Evolutionary conservation across 2,329 filamentous ascomycete genomes (phyloP).

Genomic region (Neopestalotiopsis clavispora): DNA sequence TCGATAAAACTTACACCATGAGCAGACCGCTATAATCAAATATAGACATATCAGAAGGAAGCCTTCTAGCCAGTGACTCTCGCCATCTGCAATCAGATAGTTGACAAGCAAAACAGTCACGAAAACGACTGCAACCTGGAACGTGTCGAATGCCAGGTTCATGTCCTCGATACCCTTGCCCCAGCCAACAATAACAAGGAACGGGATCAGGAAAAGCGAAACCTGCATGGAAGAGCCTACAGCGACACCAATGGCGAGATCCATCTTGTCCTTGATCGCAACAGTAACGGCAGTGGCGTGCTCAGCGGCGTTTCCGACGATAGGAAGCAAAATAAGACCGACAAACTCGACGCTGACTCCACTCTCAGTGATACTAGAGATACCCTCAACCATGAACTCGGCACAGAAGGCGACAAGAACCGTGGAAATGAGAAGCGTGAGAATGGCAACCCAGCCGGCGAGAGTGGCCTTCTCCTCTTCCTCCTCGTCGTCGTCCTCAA

Average conservation of each 20-base stretch:
- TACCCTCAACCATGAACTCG: conserved; percentile 78
- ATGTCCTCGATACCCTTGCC: conserved; percentile 73
- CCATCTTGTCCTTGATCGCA: conserved; percentile 85
- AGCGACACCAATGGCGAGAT: conserved; percentile 79
- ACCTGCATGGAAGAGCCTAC: conserved; percentile 84
- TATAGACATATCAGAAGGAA: conserved; percentile 78
- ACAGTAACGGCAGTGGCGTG: conserved; percentile 83
- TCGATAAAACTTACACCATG: conserved; percentile 59
- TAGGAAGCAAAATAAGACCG: conserved; percentile 79
- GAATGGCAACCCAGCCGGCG: conserved; percentile 72
- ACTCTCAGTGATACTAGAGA: conserved; percentile 67
- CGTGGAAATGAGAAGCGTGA: conserved; percentile 74
- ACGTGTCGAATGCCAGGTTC: conserved; percentile 85
- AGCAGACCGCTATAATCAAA: conserved; percentile 74
- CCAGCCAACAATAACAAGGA: conserved; percentile 81
- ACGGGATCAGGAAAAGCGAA: conserved; percentile 76
- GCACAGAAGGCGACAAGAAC: conserved; percentile 82
- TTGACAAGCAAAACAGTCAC: conserved; percentile 85
- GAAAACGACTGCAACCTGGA: conserved; percentile 86
- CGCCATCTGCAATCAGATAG: conserved; percentile 82
- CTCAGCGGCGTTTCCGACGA: conserved; percentile 84
- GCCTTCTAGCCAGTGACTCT: conserved; percentile 84
- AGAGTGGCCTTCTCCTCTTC: conserved; percentile 78
- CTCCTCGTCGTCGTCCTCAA: conserved; percentile 64
- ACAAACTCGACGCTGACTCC: conserved; percentile 77